Conservation (phyloP, 176 grass and related monocot species). For the Bromus sterilis region DNA sequence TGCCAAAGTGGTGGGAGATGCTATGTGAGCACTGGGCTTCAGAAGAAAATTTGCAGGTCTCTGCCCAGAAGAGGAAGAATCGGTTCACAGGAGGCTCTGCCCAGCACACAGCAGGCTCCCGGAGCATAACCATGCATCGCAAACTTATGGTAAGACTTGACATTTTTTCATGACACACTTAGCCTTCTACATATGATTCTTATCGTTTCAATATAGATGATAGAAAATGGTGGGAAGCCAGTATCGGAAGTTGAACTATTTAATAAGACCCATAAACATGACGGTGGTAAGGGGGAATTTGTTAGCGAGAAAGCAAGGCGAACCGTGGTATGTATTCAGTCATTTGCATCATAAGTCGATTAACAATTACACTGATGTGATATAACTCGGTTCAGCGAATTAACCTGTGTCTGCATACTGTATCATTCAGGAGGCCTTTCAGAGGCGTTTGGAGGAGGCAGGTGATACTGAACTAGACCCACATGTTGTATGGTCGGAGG, state of each 20-base stretch:
- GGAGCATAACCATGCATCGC: constrained; percentile 28
- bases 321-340: constrained; percentile 20
- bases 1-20: constrained; percentile 25
- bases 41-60: constrained; percentile 24
- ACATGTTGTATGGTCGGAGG: constrained; percentile 15
- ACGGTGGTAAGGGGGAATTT: constrained; percentile 23
- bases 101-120: constrained; percentile 31
- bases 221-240: constrained; percentile 26
- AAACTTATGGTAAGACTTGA: constrained; percentile 29
- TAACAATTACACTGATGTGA: too few relatives aligned
- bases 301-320: constrained; percentile 26
- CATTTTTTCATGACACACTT: too few relatives aligned
- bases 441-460: constrained; percentile 26
- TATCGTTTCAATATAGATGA: too few relatives aligned
- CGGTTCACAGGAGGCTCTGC: constrained; percentile 14
- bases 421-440: constrained; percentile 32
- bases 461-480: constrained; percentile 15
- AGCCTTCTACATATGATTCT: too few relatives aligned
- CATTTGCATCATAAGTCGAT: neutral
- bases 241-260: constrained; percentile 33
- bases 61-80: constrained; percentile 24
- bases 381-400: too few relatives aligned
- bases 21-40: constrained; percentile 34
- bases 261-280: constrained; percentile 34
- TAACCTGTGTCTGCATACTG: neutral